Percentiles rank a stretch among this genome's conserved stretches.
These are phyloP conservation scores for Rubia balearica DNA, from an alignment of 305 asterid species.

Conservation along the genomic window DNA sequence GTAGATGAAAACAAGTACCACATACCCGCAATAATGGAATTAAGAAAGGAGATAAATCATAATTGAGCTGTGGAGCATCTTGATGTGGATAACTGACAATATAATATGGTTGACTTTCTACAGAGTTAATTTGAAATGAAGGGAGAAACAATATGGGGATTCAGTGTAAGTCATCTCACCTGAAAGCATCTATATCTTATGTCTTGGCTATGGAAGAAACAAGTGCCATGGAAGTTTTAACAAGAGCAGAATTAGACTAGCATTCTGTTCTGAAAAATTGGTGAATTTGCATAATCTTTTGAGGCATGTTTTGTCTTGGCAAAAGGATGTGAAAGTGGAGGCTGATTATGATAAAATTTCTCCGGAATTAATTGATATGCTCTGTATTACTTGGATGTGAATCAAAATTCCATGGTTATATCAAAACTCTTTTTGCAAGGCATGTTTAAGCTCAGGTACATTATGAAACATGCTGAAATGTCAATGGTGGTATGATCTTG, in stretches of 20 bases:
- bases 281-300: constrained; percentile 55
- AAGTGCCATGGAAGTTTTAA: constrained; percentile 38
- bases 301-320: constrained; percentile 34
- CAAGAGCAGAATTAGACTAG: constrained; percentile 52
- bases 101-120: background rate
- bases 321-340: constrained; percentile 39
- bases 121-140: background rate
- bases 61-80: background rate
- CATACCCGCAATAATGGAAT: background rate
- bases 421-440: background rate
- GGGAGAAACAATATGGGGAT: background rate
- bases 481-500: background rate
- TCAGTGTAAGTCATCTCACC: background rate
- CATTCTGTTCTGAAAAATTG: constrained; percentile 55
- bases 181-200: constrained; percentile 26
- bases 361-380: constrained; percentile 33
- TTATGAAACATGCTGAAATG: background rate
- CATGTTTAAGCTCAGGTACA: background rate
- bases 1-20: background rate
- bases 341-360: constrained; percentile 47
- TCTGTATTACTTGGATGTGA: background rate
- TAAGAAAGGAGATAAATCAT: background rate
- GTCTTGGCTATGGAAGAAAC: constrained; percentile 35
- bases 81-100: background rate
- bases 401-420: too few species aligned